Evolutionary conservation across 2,329 filamentous ascomycete species (phyloP), one percentile per base, ranked within the genome.

Genomic region (Tricladium varicosporioides): DNA sequence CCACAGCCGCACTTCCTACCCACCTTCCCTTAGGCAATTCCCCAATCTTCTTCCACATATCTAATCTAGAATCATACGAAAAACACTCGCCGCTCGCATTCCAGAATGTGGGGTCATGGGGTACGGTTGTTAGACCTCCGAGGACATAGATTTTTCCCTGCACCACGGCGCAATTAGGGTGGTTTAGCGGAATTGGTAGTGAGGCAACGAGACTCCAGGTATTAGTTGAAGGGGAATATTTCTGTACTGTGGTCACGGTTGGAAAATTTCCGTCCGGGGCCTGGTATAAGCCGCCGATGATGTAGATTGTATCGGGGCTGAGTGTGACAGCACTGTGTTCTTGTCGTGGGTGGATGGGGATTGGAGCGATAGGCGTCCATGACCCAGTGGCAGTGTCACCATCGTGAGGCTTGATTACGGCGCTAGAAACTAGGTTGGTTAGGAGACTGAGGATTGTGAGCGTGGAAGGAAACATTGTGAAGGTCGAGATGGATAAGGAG

Each of bases 101-200:
- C 60, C 58, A 62, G 14, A 44, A 44, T 51, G 46, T 40, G 13
- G 46, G 9, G 4, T 5, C 11, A 5, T 43, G 16, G 1, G 43
- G 32, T 10, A 15, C 43, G 46, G n/a, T 36, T 15, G 45, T 58
- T n/a, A 76, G 65, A 0, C 72, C 74, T 5, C 75, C 74, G 2
- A 77, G 63, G 0, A 76, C 49, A 54, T 75, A 76, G 11, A 76
- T 65, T 53, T 72, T 73, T 46, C 68, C 69, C 45, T 71, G 57
- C 2, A 73, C 64, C 0, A 62, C 69, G 5, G 70, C 74, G 16
- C 67, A 69, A 51, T 77, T 77, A 47, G 69, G 64, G 52, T 76
- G 74, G 48, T 74, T 75, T 2, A 73, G 58, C 5, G 63, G 46
- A 0, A 66, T 45, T 0, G 74, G 74, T 0, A 70, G 54, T 4